Base-by-base conservation (phyloP, 2,329 filamentous ascomycete genomes). In the Colletotrichum somersetense region DNA sequence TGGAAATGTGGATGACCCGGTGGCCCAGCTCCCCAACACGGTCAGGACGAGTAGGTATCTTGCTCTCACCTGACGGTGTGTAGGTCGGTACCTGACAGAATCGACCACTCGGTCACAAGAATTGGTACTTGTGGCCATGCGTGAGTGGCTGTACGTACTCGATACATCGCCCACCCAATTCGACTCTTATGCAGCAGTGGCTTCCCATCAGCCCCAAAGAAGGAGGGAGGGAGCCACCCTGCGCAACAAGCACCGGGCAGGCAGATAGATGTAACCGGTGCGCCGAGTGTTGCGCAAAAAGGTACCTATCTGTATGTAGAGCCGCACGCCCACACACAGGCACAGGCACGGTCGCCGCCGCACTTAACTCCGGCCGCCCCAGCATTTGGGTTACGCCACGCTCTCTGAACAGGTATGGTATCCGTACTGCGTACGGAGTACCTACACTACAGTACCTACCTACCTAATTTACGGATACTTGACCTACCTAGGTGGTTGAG, bases 311-410 rank as follows among this genome's bases (percentile, higher is more conserved):
- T 30, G 4, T 30, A 30, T 5, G 30, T 30, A 16, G 35, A 62
- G 30, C 35, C 48, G 61, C 61, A 38, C 61, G 33, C 46, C n/a
- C 61, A 48, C 48, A 63, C 61, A 30, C 48, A 46, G 44, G 46
- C 46, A 23, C 46, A 48, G 46, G 46, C 46, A 48, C 46, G 46
- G 46, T 48, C 46, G n/a, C n/a, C 46, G 46, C 38, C 40, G 58
- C 46, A 62, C 30, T 40, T 33, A 44, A 42, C 26, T 44, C 56
- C n/a, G 42, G 50, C 57, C 52, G 52, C 64, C 50, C 52, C 46
- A 58, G 50, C 57, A 66, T 66, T 66, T 40, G n/a, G 62, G 26
- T 58, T 68, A 42, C 58, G 69, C 69, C 58, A 72, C 69, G 69
- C n/a, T 52, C 56, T 44, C 42, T 48, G 18, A 38, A 38, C 30